A percentile compares a stretch with the other conserved stretches of the same genome.
phyloP scores from a whole-genome alignment of 805 yeast species.

The Hanseniaspora occidentalis region DNA sequence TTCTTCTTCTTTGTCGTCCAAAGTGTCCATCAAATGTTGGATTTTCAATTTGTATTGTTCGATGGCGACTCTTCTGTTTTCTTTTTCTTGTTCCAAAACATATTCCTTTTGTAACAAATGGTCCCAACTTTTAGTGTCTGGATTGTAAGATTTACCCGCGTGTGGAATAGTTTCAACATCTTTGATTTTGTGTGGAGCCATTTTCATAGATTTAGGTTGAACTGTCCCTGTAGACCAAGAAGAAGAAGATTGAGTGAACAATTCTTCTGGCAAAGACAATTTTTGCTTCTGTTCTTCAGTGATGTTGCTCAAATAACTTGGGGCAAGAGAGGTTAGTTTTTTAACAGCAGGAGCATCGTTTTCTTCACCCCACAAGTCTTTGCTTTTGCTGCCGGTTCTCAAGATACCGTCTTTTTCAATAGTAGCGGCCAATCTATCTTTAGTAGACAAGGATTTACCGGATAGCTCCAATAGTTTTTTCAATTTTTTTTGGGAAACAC shows the following conservation, averaged over 20 bases:
- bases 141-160: conserved; percentile 86
- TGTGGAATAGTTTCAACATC: conserved; percentile 45
- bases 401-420: conserved; percentile 52
- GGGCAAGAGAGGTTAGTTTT: conserved; percentile 18
- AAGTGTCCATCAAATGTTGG: conserved; percentile 47
- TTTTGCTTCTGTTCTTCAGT: conserved; percentile 9
- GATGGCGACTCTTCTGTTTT: conserved; percentile 47
- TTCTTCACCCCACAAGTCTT: conserved; percentile 63
- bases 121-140: conserved; percentile 76
- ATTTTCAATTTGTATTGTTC: conserved; percentile 55
- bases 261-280: conserved; percentile 26
- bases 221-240: conserved; percentile 41
- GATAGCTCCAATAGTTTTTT: conserved; percentile 60
- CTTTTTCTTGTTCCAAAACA: conserved; percentile 50
- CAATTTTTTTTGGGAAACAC: conserved; percentile 52
- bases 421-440: conserved; percentile 5
- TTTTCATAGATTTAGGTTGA: conserved; percentile 42
- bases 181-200: conserved; percentile 41
- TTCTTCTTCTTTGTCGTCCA: conserved; percentile 46
- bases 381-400: conserved; percentile 23
- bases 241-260: conserved; percentile 28
- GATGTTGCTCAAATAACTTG: conserved; percentile 14
- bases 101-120: conserved; percentile 55
- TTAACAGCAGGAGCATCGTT: conserved; percentile 12
- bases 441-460: conserved; percentile 33